phyloP scores from a whole-genome alignment of 345 rosid species.

The Dipteronia sinensis region DNA sequence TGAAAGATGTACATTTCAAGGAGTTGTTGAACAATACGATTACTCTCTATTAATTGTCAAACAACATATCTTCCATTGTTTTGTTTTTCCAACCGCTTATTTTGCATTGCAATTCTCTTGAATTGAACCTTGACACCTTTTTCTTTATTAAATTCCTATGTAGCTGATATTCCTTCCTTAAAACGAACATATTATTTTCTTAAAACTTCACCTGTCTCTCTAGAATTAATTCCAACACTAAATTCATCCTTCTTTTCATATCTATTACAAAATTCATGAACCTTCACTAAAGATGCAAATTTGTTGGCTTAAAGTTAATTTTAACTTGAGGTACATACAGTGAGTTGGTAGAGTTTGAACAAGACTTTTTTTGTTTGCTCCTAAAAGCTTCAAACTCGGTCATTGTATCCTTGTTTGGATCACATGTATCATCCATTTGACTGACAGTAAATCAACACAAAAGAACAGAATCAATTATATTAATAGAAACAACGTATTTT shows the following conservation, averaged over 20 bases:
- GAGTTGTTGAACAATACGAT: background rate
- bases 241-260: no score
- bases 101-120: background rate
- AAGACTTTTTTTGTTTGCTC: no score
- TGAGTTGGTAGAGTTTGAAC: background rate
- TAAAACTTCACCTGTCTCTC: no score
- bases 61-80: no score
- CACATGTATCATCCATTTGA: background rate
- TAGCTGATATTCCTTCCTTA: background rate
- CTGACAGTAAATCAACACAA: background rate
- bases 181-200: background rate
- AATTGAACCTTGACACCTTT: background rate
- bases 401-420: background rate
- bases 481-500: no score
- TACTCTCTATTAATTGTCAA: background rate
- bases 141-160: background rate
- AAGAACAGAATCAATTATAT: background rate
- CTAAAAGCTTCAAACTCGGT: no score
- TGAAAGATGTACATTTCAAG: background rate
- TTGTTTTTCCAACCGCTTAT: background rate
- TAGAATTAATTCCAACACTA: no score
- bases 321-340: background rate
- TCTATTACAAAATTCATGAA: background rate
- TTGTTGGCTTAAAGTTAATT: background rate
- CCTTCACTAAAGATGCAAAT: background rate